Evolutionary conservation across 2,329 filamentous ascomycete genomes (phyloP), one percentile per base, ranked within the genome.

Genomic region (Pseudocercospora musae): DNA sequence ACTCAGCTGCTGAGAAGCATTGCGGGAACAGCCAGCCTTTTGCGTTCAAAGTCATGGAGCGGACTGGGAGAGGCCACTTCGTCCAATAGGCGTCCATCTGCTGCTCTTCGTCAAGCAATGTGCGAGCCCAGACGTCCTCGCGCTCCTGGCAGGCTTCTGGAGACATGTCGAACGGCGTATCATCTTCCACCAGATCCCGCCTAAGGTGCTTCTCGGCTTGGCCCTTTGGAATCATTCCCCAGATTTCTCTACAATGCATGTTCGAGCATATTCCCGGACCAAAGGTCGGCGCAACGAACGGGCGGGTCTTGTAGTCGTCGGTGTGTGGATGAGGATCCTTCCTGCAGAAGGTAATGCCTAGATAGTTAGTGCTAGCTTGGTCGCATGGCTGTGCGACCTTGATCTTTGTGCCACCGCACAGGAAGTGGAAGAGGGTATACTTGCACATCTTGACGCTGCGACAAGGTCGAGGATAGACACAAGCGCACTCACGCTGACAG

Each of bases 261-360:
- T 57, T 68, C 21, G 23, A 25, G 52, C 63, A 66, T 10, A 66
- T 57, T 1, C 66, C 66, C 1, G 64, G 57, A 20, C 66, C 66
- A 15, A 57, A 68, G 1, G 57, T 64, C 9, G 29, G 52, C 2
- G 31, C 40, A 0, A 29, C 27, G 31, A 37, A 50, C 49, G 46
- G 18, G 10, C 59, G 61, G 13, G 4, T 10, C n/a, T 31, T 50
- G 40, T 49, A 53, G 46, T 65, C 65, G 13, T 49, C 40, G 25
- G 49, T 29, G 13, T 60, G 57, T 15, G 58, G 54, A 18, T 48
- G 20, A 4, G 64, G 59, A 21, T 66, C 59, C 1, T 58, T 9
- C 1, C 31, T 52, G 56, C 66, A 68, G 37, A 57, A 58, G 4
- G 46, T 48, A 29, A 58, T 21, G 23, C 65, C 65, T 20, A 61